Percentiles rank a stretch among this genome's conserved stretches.
Evolutionary conservation across 2,329 filamentous ascomycete genomes (phyloP).

Genomic region (Exophiala viscosa): DNA sequence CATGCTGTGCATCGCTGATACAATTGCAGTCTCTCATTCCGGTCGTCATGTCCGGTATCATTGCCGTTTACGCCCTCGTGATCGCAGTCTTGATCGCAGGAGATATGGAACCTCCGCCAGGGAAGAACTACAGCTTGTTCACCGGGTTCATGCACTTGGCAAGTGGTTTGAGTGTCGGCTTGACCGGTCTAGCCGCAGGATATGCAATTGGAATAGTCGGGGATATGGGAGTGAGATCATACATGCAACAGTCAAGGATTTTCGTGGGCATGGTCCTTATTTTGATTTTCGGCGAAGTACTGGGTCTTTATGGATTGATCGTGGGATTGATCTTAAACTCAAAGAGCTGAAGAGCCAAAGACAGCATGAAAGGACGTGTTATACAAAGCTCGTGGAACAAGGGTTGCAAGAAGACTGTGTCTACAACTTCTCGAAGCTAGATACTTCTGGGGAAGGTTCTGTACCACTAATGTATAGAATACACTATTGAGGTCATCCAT

Average conservation of each 20-base stretch:
- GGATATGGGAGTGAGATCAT: constrained; percentile 85
- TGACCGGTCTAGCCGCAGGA: constrained; percentile 88
- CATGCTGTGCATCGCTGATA: constrained; percentile 1
- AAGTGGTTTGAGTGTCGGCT: constrained; percentile 82
- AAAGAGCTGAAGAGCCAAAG: constrained; percentile 55
- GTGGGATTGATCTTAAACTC: constrained; percentile 92
- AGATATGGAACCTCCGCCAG: constrained; percentile 71
- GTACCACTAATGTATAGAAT: constrained; percentile 1
- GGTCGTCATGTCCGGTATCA: constrained; percentile 93
- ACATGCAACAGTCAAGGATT: constrained; percentile 92
- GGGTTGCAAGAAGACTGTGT: neutral
- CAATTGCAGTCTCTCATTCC: constrained; percentile 45
- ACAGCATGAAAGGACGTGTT: neutral
- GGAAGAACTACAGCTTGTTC: constrained; percentile 75
- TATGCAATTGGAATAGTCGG: constrained; percentile 96
- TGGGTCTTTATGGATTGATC: constrained; percentile 94
- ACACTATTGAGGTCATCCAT: neutral
- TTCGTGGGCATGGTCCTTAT: constrained; percentile 99
- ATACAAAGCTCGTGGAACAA: neutral
- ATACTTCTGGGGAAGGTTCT: neutral
- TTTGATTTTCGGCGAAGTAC: constrained; percentile 94
- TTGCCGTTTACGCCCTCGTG: constrained; percentile 95
- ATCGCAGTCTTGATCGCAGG: constrained; percentile 93
- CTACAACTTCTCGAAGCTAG: neutral
- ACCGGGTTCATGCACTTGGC: constrained; percentile 90